Evolutionary conservation across 1,284 basidiomycete species (phyloP).

Genomic region (Apiotrichum mycotoxinovorans): DNA sequence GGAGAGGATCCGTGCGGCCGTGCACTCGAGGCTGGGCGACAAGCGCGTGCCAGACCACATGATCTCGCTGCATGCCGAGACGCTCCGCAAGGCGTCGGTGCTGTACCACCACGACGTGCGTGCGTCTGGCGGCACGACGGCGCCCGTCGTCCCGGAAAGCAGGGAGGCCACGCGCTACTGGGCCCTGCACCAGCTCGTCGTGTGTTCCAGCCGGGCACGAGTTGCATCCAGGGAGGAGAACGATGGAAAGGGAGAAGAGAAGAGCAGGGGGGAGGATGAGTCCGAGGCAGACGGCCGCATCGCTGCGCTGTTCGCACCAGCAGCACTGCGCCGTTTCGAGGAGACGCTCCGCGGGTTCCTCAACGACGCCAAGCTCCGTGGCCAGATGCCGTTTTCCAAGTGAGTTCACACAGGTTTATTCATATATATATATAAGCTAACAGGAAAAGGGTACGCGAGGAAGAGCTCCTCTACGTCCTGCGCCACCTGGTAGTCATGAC

Average conservation of each 20-base stretch:
- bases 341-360: slow-evolving; percentile 67
- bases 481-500: slow-evolving; percentile 66
- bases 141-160: slow-evolving; percentile 54
- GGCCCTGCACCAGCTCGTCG: slow-evolving; percentile 84
- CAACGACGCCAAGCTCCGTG: slow-evolving; percentile 75
- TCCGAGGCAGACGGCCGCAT: neutral
- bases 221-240: neutral
- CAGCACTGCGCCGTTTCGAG: slow-evolving; percentile 69
- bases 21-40: slow-evolving; percentile 71
- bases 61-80: slow-evolving; percentile 65
- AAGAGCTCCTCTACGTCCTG: slow-evolving; percentile 81
- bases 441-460: slow-evolving; percentile 68
- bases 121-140: slow-evolving; percentile 28
- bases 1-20: slow-evolving; percentile 68
- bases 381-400: slow-evolving; percentile 80
- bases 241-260: neutral
- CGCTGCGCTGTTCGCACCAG: slow-evolving; percentile 13
- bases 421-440: neutral
- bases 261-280: neutral
- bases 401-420: slow-evolving; percentile 40
- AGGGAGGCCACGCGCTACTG: slow-evolving; percentile 87
- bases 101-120: slow-evolving; percentile 55
- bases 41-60: slow-evolving; percentile 68
- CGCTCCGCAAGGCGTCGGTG: slow-evolving; percentile 70
- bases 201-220: neutral